Evolutionary conservation across 192 early-diverging fungal species (phyloP), one percentile per base, ranked within the genome.

Genomic region (Lobosporangium transversale): DNA sequence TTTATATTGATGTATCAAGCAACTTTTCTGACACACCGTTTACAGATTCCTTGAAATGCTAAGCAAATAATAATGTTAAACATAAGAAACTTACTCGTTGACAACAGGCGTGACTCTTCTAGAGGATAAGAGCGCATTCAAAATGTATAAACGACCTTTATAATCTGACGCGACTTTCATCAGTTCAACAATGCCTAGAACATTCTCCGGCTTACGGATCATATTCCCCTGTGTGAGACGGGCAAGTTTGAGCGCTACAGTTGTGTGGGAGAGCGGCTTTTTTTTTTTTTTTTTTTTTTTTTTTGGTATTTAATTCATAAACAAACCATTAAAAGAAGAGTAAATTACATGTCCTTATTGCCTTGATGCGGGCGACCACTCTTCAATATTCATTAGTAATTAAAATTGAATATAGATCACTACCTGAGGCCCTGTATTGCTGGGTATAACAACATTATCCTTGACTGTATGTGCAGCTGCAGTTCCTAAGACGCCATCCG

Each of bases 51-150:
- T 33, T 14, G 14, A 5, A 35, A 55, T 1, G 2, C 8, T 37
- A 20, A 6, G 20, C 17, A 7, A 55, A 48, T 33, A 3, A n/a
- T 33, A 26, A 27, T 12, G 31, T 48, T 29, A 59, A 18, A 48
- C 18, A 42, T 29, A 31, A 52, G 10, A 24, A 26, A 51, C 67
- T 60, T 33, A 69, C 67, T 40, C 37, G 40, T 43, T 8, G 2
- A 69, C 40, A 29, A 61, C 42, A 9, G 50, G 58, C n/a, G 7
- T 12, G 1, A 47, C 15, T 17, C 29, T 53, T 18, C 54, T 69
- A 26, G 67, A 58, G 11, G 32, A 59, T 37, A 69, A 35, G 44
- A 69, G 40, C 0, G 67, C 49, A 35, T 59, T 69, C 30, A 69
- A 29, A 17, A 69, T 69, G 15, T 69, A 69, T 43, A 53, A 53